Conservation (phyloP, 345 rosid genomes). For the Kandelia obovata region DNA sequence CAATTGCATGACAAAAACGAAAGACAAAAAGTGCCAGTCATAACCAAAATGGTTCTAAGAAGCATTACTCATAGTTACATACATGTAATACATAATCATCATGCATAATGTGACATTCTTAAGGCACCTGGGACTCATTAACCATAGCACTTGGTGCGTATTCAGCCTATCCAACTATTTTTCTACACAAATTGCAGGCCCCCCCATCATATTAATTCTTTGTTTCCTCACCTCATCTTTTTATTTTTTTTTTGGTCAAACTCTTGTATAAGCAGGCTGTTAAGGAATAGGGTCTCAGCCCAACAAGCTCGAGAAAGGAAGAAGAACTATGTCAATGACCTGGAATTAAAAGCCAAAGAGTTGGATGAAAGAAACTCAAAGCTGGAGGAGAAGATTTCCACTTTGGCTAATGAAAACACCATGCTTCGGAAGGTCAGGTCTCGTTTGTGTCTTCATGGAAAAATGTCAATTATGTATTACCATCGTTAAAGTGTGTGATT, state of each 20-base stretch:
- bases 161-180: too few species aligned
- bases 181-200: too few species aligned
- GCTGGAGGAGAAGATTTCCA: constrained; percentile 64
- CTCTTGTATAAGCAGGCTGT: constrained; percentile 31
- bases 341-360: constrained; percentile 52
- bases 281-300: constrained; percentile 77
- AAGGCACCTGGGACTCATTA: too few species aligned
- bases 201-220: too few species aligned
- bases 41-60: too few species aligned
- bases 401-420: constrained; percentile 56
- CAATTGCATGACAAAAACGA: too few species aligned
- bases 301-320: constrained; percentile 87
- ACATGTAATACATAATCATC: too few species aligned
- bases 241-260: not conserved
- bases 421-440: constrained; percentile 63
- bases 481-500: too few species aligned
- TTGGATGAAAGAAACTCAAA: constrained; percentile 53
- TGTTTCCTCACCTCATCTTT: not conserved
- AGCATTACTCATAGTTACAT: too few species aligned
- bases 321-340: constrained; percentile 61
- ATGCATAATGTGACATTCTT: too few species aligned
- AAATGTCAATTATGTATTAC: not conserved
- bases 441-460: not conserved
- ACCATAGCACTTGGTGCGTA: too few species aligned
- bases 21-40: too few species aligned